A percentile compares a stretch with the other conserved stretches of the same genome.
These are phyloP conservation scores for Aureobasidium vineae DNA, from an alignment of 2,329 filamentous ascomycete species.

Conservation along the genomic window DNA sequence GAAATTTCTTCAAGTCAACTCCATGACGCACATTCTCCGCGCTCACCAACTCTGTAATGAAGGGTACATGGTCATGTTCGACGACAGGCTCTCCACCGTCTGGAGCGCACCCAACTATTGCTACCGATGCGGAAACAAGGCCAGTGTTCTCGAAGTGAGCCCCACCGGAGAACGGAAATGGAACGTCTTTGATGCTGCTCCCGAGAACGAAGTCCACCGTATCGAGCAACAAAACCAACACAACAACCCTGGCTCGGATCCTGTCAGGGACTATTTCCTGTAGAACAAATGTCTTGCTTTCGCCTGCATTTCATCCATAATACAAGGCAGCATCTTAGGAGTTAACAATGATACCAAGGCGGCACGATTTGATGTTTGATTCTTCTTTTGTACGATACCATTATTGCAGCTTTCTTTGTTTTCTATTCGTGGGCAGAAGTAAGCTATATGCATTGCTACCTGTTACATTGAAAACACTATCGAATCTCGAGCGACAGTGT, in stretches of 20 bases:
- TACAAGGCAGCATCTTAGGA: constrained; percentile 26
- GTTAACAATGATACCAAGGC: constrained; percentile 27
- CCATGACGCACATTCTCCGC: constrained; percentile 94
- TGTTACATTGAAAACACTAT: not conserved
- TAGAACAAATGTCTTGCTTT: constrained; percentile 45
- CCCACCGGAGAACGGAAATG: constrained; percentile 91
- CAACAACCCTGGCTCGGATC: constrained; percentile 68
- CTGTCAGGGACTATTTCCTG: constrained; percentile 65
- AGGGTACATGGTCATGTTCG: constrained; percentile 94
- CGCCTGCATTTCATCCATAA: not conserved
- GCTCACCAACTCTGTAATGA: constrained; percentile 99
- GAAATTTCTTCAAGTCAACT: constrained; percentile 96
- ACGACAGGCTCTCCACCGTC: constrained; percentile 90
- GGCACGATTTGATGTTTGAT: constrained; percentile 12
- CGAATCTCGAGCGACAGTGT: not conserved
- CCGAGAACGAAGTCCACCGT: constrained; percentile 89
- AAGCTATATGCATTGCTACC: not conserved
- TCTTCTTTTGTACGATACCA: constrained; percentile 17
- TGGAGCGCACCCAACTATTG: constrained; percentile 62
- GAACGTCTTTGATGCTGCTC: constrained; percentile 96
- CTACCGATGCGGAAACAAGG: constrained; percentile 82
- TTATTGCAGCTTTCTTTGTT: constrained; percentile 3
- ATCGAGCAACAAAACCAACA: constrained; percentile 70
- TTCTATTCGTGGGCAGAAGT: not conserved
- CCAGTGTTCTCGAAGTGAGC: constrained; percentile 93